These are phyloP conservation scores for Zygosaccharomyces gambellarensis DNA, from an alignment of 805 yeast species.

Conservation along the genomic window DNA sequence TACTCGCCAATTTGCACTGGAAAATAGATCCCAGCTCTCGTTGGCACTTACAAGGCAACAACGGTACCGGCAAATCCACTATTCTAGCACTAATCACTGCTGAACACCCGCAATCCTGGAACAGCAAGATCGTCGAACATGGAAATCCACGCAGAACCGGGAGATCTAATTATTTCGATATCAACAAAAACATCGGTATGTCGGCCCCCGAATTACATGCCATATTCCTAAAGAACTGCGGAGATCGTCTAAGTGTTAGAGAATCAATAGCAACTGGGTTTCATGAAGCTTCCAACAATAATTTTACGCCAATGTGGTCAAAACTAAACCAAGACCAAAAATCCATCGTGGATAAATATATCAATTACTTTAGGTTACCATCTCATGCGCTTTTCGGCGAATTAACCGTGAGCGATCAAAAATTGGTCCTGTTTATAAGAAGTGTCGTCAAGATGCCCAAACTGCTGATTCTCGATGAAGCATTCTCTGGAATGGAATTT, in stretches of 20 bases:
- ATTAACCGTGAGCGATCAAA: constrained; percentile 68
- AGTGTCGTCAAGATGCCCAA: constrained; percentile 75
- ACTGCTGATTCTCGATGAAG: constrained; percentile 81
- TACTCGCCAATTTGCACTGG: constrained; percentile 63
- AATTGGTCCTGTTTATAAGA: constrained; percentile 67
- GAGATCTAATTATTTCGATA: constrained; percentile 64
- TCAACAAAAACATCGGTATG: constrained; percentile 75
- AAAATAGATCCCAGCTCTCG: constrained; percentile 62
- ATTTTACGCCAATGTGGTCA: constrained; percentile 46
- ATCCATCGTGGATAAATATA: constrained; percentile 41
- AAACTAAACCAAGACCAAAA: constrained; percentile 37
- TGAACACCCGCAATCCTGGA: constrained; percentile 98
- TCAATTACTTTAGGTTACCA: constrained; percentile 44
- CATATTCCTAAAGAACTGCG: constrained; percentile 53
- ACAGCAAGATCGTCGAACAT: constrained; percentile 61
- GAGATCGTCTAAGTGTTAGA: constrained; percentile 41
- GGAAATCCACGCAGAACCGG: constrained; percentile 65
- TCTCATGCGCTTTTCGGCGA: constrained; percentile 44
- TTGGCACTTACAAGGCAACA: constrained; percentile 86
- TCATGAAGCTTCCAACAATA: constrained; percentile 50
- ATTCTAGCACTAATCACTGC: constrained; percentile 78
- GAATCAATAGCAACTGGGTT: constrained; percentile 71
- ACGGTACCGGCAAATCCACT: constrained; percentile 94
- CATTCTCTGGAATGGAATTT: constrained; percentile 84
- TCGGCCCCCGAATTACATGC: constrained; percentile 92